Conservation (phyloP, 192 early-diverging fungal genomes). For the Entrophospora sp. region DNA sequence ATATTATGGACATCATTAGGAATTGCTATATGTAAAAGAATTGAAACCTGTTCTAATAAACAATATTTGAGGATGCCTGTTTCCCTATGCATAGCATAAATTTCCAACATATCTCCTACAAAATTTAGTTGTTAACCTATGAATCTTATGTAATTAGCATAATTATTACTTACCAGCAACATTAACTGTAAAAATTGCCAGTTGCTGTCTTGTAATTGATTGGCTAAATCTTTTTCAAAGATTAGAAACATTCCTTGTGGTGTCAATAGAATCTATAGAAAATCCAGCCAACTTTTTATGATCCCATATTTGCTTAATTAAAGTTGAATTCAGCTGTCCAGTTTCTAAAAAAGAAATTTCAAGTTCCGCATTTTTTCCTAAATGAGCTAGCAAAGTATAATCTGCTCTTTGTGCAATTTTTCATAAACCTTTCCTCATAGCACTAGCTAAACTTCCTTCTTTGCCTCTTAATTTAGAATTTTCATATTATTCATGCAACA, state of each 20-base stretch:
- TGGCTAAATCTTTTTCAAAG: constrained; percentile 9
- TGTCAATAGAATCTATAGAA: constrained; percentile 16
- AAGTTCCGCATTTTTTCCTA: constrained; percentile 10
- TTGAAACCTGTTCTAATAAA: background rate
- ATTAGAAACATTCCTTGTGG: constrained; percentile 4
- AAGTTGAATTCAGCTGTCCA: background rate
- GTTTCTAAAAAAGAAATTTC: constrained; percentile 12
- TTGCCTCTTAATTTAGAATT: constrained; percentile 3
- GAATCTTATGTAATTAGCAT: background rate
- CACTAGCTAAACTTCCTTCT: constrained; percentile 13
- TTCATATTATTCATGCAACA: constrained; percentile 11
- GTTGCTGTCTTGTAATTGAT: constrained; percentile 2
- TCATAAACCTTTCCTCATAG: background rate
- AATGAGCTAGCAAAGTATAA: background rate
- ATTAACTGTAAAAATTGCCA: constrained; percentile 15
- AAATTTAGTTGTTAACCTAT: background rate
- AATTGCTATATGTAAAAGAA: constrained; percentile 10
- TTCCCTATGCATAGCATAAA: constrained; percentile 13
- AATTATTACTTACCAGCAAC: constrained; percentile 13
- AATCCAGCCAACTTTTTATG: constrained; percentile 12
- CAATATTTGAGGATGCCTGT: constrained; percentile 1
- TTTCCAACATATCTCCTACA: constrained; percentile 8
- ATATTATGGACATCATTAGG: background rate
- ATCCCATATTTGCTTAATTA: background rate
- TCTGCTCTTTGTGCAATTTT: constrained; percentile 13